phyloP scores from a whole-genome alignment of 2,329 filamentous ascomycete species.

The Colletotrichum coccodes region DNA sequence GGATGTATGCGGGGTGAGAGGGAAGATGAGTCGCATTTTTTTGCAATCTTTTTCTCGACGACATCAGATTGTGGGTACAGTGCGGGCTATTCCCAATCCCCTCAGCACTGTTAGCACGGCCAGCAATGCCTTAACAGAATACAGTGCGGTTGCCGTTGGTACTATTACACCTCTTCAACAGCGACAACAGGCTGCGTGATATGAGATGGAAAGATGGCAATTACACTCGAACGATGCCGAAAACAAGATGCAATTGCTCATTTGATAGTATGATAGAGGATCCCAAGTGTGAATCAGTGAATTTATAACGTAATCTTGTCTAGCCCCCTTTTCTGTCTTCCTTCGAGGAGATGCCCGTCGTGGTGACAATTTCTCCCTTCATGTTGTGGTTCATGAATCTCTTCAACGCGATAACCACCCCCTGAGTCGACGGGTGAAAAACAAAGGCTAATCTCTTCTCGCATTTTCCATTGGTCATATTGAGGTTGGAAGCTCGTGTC shows the following conservation, averaged over 20 bases:
- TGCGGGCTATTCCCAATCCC: neutral
- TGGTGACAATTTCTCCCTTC: neutral
- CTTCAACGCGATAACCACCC: too few relatives aligned
- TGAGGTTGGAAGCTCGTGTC: too few relatives aligned
- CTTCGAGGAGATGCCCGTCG: too few relatives aligned
- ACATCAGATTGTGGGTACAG: slow-evolving; percentile 30
- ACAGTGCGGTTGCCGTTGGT: neutral
- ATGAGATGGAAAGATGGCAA: neutral
- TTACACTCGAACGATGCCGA: too few relatives aligned
- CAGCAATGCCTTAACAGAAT: neutral
- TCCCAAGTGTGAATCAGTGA: too few relatives aligned
- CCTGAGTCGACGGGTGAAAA: too few relatives aligned
- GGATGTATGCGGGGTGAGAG: slow-evolving; percentile 11
- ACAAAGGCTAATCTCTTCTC: too few relatives aligned
- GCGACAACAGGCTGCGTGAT: neutral
- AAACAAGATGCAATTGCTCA: too few relatives aligned
- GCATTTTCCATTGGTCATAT: too few relatives aligned
- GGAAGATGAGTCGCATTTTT: slow-evolving; percentile 21
- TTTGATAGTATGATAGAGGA: too few relatives aligned
- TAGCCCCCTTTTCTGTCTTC: neutral
- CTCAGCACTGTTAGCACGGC: too few relatives aligned
- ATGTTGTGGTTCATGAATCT: too few relatives aligned
- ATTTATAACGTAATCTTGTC: neutral
- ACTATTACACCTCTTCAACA: neutral
- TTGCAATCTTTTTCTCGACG: neutral